Conservation (phyloP, 345 rosid species). For the Citrus reticulata region DNA sequence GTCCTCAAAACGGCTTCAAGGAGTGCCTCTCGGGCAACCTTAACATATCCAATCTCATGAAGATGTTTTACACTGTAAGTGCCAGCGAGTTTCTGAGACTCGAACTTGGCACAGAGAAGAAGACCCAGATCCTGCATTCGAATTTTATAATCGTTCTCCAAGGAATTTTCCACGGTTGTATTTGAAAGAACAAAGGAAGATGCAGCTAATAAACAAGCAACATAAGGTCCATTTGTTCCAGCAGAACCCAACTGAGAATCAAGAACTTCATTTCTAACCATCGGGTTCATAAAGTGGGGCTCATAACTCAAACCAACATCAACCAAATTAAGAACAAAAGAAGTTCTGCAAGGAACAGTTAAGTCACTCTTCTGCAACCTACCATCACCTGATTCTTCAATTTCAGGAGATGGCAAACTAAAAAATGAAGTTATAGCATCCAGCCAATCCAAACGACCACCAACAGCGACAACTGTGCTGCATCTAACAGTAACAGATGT, state of each 20-base stretch:
- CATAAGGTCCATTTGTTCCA: conserved; percentile 33
- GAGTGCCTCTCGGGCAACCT: conserved; percentile 72
- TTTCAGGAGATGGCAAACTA: conserved; percentile 38
- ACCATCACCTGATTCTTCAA: conserved; percentile 27
- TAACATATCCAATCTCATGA: conserved; percentile 62
- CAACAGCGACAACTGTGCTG: conserved; percentile 75
- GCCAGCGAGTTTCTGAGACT: conserved; percentile 44
- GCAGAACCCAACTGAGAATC: conserved; percentile 23
- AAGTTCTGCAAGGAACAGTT: conserved; percentile 34
- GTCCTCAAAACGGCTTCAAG: conserved; percentile 63
- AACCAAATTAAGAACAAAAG: conserved; percentile 70
- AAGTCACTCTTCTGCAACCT: conserved; percentile 31
- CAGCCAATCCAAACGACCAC: conserved; percentile 97
- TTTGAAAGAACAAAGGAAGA: conserved; percentile 68
- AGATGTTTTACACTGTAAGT: conserved; percentile 62
- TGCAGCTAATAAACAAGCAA: conserved; percentile 84
- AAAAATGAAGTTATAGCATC: conserved; percentile 69
- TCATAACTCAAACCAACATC: conserved; percentile 91
- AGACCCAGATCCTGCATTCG: conserved; percentile 82
- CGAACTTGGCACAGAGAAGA: conserved; percentile 57
- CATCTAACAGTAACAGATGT: conserved; percentile 66
- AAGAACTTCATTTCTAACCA: conserved; percentile 7
- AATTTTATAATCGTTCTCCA: conserved; percentile 49
- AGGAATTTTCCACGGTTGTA: conserved; percentile 32
- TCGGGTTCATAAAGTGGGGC: conserved; percentile 47